Conservation (phyloP, 2,329 filamentous ascomycete species). For the Fusarium marasasianum region DNA sequence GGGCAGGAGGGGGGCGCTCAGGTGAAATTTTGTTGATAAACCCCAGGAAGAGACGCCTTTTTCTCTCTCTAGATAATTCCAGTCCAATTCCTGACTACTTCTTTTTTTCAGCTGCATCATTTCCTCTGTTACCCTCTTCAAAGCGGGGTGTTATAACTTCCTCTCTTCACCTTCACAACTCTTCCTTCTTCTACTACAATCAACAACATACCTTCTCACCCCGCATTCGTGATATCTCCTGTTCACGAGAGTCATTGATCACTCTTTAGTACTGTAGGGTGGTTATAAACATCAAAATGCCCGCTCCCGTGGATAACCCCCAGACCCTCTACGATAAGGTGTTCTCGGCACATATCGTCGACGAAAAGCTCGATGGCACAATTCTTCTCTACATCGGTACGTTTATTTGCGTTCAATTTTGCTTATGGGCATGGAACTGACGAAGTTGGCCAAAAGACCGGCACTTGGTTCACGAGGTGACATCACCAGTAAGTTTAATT, state of each 20-base stretch:
- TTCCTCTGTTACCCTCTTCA: not conserved
- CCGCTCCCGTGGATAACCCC: slow-evolving; percentile 74
- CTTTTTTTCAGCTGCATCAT: not conserved
- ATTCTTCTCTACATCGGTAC: slow-evolving; percentile 91
- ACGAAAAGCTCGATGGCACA: slow-evolving; percentile 94
- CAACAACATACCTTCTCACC: not conserved
- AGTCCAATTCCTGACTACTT: slow-evolving; percentile 8
- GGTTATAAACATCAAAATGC: slow-evolving; percentile 67
- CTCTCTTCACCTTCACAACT: slow-evolving; percentile 2
- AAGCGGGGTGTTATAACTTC: slow-evolving; percentile 5
- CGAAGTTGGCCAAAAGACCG: slow-evolving; percentile 66
- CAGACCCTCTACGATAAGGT: slow-evolving; percentile 98
- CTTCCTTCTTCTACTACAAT: not conserved
- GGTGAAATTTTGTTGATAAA: slow-evolving; percentile 43
- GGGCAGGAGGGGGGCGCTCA: slow-evolving; percentile 25
- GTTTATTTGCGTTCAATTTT: slow-evolving; percentile 40
- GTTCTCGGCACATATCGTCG: slow-evolving; percentile 91
- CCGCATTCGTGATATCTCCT: not conserved
- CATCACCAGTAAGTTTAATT: slow-evolving; percentile 77
- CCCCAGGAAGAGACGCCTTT: slow-evolving; percentile 30
- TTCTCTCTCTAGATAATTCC: slow-evolving; percentile 14
- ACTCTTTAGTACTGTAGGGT: not conserved
- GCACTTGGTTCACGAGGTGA: slow-evolving; percentile 98
- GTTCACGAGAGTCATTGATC: not conserved
- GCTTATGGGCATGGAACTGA: slow-evolving; percentile 14